Percentiles rank a stretch among this genome's conserved stretches.
Evolutionary conservation across 2,329 filamentous ascomycete genomes (phyloP).

Genomic region (Botrytis medusae): DNA sequence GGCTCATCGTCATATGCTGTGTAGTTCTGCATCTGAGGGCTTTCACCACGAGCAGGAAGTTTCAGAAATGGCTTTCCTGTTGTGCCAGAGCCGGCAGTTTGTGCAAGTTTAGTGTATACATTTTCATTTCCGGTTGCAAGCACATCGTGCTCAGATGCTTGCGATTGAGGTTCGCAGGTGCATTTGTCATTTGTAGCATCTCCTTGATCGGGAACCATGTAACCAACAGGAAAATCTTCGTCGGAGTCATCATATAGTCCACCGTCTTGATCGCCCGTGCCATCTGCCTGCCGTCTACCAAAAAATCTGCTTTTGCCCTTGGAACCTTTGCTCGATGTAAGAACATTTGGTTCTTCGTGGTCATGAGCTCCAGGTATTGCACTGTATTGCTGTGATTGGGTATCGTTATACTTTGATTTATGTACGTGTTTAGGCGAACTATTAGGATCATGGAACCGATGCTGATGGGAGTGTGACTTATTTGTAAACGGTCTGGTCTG

Average conservation of each 20-base stretch:
- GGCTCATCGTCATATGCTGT: background rate
- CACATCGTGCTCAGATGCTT: background rate
- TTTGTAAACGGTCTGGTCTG: background rate
- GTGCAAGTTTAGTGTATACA: constrained; percentile 1
- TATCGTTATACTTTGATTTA: background rate
- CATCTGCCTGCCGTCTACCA: constrained; percentile 13
- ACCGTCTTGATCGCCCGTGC: background rate
- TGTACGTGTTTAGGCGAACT: background rate
- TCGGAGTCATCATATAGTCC: background rate
- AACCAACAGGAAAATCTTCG: background rate
- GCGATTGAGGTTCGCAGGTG: background rate
- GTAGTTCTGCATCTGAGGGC: background rate
- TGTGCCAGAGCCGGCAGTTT: constrained; percentile 40
- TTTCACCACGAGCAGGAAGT: constrained; percentile 38
- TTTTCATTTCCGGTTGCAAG: background rate
- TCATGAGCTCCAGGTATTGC: background rate
- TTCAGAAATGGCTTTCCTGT: constrained; percentile 51
- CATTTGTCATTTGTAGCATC: constrained; percentile 23
- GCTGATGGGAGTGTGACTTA: background rate
- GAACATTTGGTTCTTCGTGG: background rate
- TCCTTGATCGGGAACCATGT: constrained; percentile 14
- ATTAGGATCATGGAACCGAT: background rate
- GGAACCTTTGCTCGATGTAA: background rate
- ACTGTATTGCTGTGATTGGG: background rate
- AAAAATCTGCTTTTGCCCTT: constrained; percentile 2